These are phyloP conservation scores for Rutidosis leptorrhynchoides DNA, from an alignment of 129 eudicot genomes.

Conservation along the genomic window DNA sequence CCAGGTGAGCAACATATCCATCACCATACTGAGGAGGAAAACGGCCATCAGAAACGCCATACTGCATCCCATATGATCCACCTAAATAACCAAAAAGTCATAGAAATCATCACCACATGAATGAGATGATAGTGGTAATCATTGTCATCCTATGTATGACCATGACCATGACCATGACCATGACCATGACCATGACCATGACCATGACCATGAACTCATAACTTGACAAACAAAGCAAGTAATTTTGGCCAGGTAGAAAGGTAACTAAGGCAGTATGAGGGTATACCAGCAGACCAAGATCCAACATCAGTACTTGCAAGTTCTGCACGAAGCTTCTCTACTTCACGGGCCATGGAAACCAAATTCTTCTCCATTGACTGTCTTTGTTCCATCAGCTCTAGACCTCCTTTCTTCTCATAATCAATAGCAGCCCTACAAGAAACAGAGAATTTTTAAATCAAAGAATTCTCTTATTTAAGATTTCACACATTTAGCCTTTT, in stretches of 20 bases:
- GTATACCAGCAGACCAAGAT: conserved; percentile 68
- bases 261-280: conserved; percentile 16
- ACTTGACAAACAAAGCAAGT: conserved; percentile 18
- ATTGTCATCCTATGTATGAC: neutral
- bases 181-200: no score
- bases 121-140: conserved; percentile 6
- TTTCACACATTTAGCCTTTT: conserved; percentile 4
- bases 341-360: conserved; percentile 82
- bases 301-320: conserved; percentile 58
- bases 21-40: conserved; percentile 54
- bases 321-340: conserved; percentile 85
- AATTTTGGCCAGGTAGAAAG: conserved; percentile 15
- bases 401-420: conserved; percentile 79
- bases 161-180: conserved; percentile 22
- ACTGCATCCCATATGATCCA: conserved; percentile 61
- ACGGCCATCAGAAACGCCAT: conserved; percentile 47
- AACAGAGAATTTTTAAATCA: conserved; percentile 10
- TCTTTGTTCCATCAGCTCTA: conserved; percentile 80
- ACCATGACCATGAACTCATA: conserved; percentile 18
- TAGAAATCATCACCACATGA: neutral
- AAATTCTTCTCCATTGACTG: conserved; percentile 81
- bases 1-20: conserved; percentile 63
- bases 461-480: neutral
- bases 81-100: conserved; percentile 38
- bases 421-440: conserved; percentile 69